Evolutionary conservation across 2,329 filamentous ascomycete genomes (phyloP), one percentile per base, ranked within the genome.

Genomic region (Delphinella strobiligena): DNA sequence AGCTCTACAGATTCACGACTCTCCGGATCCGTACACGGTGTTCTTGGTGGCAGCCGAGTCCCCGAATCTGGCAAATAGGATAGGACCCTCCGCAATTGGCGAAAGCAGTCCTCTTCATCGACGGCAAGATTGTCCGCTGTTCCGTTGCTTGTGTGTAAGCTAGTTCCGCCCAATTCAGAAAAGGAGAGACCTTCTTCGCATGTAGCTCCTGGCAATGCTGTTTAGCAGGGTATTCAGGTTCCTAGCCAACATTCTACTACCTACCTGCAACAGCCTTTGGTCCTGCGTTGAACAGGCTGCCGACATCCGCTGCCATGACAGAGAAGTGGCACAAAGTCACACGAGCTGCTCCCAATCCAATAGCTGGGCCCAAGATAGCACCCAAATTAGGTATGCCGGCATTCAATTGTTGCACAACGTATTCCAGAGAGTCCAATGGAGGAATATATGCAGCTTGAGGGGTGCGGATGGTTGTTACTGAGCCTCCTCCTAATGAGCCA

Each of bases 121-220:
- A 64, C 61, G 0, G 75, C 75, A 2, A 78, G 60, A 38, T 80
- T 80, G 44, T 80, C 76, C 36, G 80, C 78, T 0, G 75, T 80
- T 0, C 76, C 76, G 43, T 80, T 80, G 1, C 71, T 72, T 48
- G 74, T 78, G 50, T 80, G 75, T 54, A 80, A 69, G 15, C 58
- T 59, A 0, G 75, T 73, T 0, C 76, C 76, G 3, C 76, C 75
- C 0, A 80, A 61, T 45, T 78, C 73, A 10, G 66, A 66, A 35
- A 77, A 70, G 3, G 62, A 68, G 2, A 80, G 54, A 0, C 68
- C 75, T 58, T 80, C 76, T 51, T 80, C 75, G 46, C 78, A 79
- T 0, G 75, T 80, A 1, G 76, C 76, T 5, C 68, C 62, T 38
- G 17, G 7, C 7, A 12, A 27, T 27, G 7, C 22, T 7, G 22